Conservation (phyloP, 805 yeast species). For the Zygotorulaspora danielsina region DNA sequence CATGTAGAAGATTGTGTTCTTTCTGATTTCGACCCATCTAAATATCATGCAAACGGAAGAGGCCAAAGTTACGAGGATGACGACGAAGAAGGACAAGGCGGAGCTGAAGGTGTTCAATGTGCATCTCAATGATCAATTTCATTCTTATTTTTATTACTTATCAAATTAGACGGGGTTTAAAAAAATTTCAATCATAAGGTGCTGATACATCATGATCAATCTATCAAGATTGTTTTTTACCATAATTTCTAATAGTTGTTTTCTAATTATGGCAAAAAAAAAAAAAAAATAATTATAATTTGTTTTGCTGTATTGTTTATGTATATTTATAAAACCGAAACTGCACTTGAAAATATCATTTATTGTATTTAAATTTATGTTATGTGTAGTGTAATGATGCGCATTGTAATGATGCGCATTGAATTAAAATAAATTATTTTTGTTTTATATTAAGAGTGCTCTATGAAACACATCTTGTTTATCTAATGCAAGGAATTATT, state of each 20-base stretch:
- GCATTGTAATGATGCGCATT: not conserved
- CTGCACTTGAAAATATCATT: constrained; percentile 2
- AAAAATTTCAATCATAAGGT: constrained; percentile 1
- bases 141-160: not conserved
- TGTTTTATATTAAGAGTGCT: not conserved
- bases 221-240: not conserved
- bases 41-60: constrained; percentile 44
- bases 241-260: not conserved
- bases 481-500: not conserved
- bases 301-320: constrained; percentile 1
- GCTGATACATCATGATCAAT: not conserved
- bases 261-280: too few relatives aligned
- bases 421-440: not conserved
- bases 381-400: not conserved
- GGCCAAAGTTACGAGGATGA: constrained; percentile 42
- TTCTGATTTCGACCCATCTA: constrained; percentile 61
- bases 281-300: too few relatives aligned
- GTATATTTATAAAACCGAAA: constrained; percentile 1
- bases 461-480: not conserved
- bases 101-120: constrained; percentile 55
- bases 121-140: constrained; percentile 69
- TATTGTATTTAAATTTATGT: too few relatives aligned
- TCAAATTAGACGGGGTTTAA: constrained; percentile 2
- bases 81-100: constrained; percentile 50
- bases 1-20: constrained; percentile 78